Percentiles rank a stretch among this genome's conserved stretches.
Evolutionary conservation across 345 rosid genomes (phyloP).

Genomic region (Lenwebbia sp.): DNA sequence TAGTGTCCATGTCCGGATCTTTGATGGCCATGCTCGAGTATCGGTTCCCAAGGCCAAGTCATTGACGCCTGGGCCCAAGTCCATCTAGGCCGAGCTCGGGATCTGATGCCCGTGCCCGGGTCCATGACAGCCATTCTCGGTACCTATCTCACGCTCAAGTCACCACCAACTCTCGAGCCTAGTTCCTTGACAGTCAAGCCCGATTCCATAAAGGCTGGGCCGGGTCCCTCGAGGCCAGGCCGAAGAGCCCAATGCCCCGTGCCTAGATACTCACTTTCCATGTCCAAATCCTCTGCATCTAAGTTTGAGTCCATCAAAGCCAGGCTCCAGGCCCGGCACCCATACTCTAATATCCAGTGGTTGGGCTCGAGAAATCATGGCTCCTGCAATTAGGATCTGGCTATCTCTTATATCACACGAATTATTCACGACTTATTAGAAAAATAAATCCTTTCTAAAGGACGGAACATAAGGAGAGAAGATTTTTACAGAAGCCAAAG

Average conservation of each 20-base stretch:
- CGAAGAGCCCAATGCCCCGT: fast-evolving
- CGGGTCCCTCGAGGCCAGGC: fast-evolving
- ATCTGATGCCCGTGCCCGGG: background rate
- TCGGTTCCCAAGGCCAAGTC: fast-evolving
- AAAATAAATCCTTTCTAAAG: background rate
- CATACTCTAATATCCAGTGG: background rate
- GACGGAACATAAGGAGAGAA: background rate
- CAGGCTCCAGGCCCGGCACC: background rate
- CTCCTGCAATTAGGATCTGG: background rate
- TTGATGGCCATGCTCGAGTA: background rate
- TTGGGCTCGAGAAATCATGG: background rate
- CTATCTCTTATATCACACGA: background rate
- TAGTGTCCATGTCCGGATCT: background rate
- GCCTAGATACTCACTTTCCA: background rate
- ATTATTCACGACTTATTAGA: background rate
- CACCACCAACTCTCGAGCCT: background rate
- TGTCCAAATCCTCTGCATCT: background rate
- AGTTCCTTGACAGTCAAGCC: background rate
- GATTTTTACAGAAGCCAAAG: background rate
- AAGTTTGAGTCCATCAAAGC: too few relatives aligned
- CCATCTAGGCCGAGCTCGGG: background rate
- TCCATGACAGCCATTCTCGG: background rate
- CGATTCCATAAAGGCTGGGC: background rate
- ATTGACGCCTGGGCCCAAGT: background rate
- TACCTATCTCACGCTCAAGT: background rate